Evolutionary conservation across 2,329 filamentous ascomycete genomes (phyloP).

Genomic region (Fusarium mexicanum): DNA sequence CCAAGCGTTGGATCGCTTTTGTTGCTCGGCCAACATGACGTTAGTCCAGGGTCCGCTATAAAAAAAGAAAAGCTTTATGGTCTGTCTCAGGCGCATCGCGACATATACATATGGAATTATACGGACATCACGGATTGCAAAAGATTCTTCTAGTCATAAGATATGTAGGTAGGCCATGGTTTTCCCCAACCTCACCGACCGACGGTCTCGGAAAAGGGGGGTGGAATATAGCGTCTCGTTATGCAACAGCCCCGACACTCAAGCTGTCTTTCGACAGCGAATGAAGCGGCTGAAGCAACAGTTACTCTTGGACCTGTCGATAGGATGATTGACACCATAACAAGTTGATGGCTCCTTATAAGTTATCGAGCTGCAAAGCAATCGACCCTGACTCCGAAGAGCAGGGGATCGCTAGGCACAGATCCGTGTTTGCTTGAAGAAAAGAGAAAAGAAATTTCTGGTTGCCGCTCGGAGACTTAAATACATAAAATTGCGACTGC

Average conservation of each 20-base stretch:
- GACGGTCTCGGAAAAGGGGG: conserved; percentile 89
- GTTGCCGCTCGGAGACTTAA: conserved; percentile 36
- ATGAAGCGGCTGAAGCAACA: conserved; percentile 69
- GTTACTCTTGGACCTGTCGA: conserved; percentile 95
- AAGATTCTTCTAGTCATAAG: background rate
- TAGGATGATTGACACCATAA: conserved; percentile 87
- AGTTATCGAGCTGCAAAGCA: conserved; percentile 85
- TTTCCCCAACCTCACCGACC: conserved; percentile 90
- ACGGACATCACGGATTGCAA: background rate
- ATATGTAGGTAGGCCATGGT: conserved; percentile 82
- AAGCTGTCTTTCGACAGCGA: conserved; percentile 68
- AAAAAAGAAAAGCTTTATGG: background rate
- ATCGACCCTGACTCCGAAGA: conserved; percentile 71
- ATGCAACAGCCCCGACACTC: conserved; percentile 70
- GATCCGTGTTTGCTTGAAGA: conserved; percentile 69
- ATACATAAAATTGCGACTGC: conserved; percentile 3
- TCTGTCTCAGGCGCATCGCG: background rate
- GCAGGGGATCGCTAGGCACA: conserved; percentile 86
- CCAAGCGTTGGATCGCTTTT: background rate
- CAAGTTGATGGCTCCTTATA: conserved; percentile 77
- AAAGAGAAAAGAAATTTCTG: conserved; percentile 48
- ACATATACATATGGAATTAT: background rate
- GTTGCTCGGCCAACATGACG: background rate
- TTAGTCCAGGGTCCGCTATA: background rate
- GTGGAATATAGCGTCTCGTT: conserved; percentile 85